Evolutionary conservation across 164 flowering plant species (phyloP).

Genomic region (Vitis riparia): DNA sequence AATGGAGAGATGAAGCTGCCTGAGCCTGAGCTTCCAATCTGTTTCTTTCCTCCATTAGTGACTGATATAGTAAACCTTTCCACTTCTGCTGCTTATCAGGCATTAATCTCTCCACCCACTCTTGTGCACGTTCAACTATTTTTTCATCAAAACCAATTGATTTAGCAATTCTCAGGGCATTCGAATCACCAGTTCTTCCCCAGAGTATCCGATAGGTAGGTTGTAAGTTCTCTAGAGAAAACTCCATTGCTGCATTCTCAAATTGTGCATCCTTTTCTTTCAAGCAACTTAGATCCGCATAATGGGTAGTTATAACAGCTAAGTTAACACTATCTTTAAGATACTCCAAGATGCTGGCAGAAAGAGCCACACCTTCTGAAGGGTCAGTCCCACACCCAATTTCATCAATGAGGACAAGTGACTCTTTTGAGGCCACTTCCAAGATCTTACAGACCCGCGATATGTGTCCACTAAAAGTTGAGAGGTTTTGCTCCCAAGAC

Average conservation of each 20-base stretch:
- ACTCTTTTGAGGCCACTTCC: constrained; percentile 69
- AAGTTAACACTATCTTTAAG: constrained; percentile 64
- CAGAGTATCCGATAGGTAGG: constrained; percentile 84
- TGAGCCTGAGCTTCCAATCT: constrained; percentile 59
- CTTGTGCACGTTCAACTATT: constrained; percentile 63
- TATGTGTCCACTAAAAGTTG: constrained; percentile 95
- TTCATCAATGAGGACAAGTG: constrained; percentile 93
- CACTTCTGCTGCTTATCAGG: constrained; percentile 62
- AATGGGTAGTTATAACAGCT: constrained; percentile 91
- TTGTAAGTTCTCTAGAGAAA: constrained; percentile 67
- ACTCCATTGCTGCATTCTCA: constrained; percentile 96
- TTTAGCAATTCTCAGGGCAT: constrained; percentile 82
- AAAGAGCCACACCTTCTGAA: constrained; percentile 94
- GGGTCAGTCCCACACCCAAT: constrained; percentile 97
- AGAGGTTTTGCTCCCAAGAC: constrained; percentile 93
- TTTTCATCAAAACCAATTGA: constrained; percentile 68
- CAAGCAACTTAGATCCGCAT: constrained; percentile 75
- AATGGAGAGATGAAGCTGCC: constrained; percentile 62
- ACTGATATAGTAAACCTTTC: constrained; percentile 66
- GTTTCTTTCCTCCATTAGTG: constrained; percentile 68
- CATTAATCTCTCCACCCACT: constrained; percentile 67
- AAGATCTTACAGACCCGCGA: constrained; percentile 69
- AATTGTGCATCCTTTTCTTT: constrained; percentile 66
- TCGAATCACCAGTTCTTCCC: constrained; percentile 87
- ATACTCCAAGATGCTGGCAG: constrained; percentile 80